Conservation (phyloP, 1,284 basidiomycete genomes). For the Stygiomarasmius scandens region DNA sequence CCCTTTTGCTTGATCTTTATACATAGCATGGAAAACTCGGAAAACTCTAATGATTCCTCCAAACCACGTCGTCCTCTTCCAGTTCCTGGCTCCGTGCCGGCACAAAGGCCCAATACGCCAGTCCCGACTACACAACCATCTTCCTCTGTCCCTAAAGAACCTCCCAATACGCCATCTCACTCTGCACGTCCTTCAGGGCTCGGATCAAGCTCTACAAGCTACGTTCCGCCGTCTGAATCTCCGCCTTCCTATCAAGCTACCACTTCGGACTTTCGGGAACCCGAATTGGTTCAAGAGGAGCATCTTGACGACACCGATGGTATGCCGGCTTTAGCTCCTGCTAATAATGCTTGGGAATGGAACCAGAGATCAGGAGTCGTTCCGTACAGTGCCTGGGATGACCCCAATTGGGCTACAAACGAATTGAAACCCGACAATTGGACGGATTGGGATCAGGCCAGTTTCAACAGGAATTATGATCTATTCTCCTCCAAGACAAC, state of each 20-base stretch:
- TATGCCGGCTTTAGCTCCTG: neutral
- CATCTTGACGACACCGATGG: conserved; percentile 6
- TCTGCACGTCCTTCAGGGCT: conserved; percentile 38
- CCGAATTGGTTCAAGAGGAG: conserved; percentile 37
- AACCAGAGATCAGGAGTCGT: neutral
- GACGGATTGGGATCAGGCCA: neutral
- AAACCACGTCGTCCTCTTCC: conserved; percentile 24
- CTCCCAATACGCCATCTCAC: conserved; percentile 32
- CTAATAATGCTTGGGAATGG: conserved; percentile 1
- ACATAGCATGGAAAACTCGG: neutral
- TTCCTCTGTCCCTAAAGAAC: neutral
- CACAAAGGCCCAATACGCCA: conserved; percentile 47
- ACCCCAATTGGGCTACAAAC: neutral
- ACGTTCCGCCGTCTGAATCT: conserved; percentile 31
- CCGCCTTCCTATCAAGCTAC: conserved; percentile 34
- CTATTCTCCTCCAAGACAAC: conserved; percentile 23
- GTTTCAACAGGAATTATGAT: conserved; percentile 15
- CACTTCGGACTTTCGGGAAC: conserved; percentile 41
- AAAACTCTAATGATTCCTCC: neutral
- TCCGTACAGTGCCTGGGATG: neutral
- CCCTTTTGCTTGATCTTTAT: neutral
- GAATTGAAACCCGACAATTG: neutral
- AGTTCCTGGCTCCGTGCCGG: conserved; percentile 39
- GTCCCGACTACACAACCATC: conserved; percentile 16
- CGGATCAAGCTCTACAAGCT: conserved; percentile 45